phyloP scores from a whole-genome alignment of 208 protist species.

The Acanthamoeba castellanii region DNA sequence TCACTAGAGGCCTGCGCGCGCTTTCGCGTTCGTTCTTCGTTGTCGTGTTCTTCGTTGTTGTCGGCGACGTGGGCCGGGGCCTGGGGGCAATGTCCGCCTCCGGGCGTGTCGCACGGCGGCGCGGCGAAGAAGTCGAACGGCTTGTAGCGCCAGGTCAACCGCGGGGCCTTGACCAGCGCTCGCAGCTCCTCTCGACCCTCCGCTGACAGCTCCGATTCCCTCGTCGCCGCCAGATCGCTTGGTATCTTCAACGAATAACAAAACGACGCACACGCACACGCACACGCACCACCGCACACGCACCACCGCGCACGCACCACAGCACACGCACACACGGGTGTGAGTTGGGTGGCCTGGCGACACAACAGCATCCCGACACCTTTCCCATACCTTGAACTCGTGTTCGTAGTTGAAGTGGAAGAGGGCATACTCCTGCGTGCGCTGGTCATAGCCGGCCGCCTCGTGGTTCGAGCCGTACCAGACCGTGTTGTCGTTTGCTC shows the following conservation, averaged over 20 bases:
- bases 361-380: neutral
- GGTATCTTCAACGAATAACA: neutral
- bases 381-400: neutral
- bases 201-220: no score
- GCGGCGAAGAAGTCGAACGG: neutral
- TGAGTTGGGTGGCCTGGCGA: neutral
- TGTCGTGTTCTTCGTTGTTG: no score
- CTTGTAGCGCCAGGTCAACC: neutral
- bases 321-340: neutral
- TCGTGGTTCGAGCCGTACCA: neutral
- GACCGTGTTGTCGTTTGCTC: neutral
- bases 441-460: neutral
- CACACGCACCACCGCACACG: no score
- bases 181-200: neutral
- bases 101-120: neutral
- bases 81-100: neutral
- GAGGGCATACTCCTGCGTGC: neutral
- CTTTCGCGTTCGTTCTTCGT: no score
- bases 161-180: neutral
- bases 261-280: neutral
- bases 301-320: no score
- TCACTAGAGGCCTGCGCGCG: no score
- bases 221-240: neutral
- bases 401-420: conserved; percentile 10
- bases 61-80: no score